Percentiles rank a stretch among this genome's conserved stretches.
These are phyloP conservation scores for Suhomyces emberorum DNA, from an alignment of 805 yeast genomes.

Conservation along the genomic window DNA sequence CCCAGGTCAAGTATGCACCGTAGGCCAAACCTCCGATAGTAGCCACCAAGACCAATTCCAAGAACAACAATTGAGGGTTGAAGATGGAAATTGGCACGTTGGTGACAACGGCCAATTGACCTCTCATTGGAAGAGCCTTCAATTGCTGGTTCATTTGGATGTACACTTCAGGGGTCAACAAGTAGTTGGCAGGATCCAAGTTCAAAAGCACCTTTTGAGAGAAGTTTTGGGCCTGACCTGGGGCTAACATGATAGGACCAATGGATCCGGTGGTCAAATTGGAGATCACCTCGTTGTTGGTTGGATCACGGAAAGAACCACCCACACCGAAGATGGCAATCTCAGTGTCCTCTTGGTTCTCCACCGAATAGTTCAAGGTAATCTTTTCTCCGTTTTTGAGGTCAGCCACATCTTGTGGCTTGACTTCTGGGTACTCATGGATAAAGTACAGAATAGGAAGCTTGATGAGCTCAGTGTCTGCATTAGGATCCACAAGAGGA, in stretches of 20 bases:
- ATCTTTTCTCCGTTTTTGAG: slow-evolving; percentile 51
- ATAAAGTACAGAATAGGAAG: slow-evolving; percentile 49
- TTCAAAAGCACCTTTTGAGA: slow-evolving; percentile 59
- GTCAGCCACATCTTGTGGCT: slow-evolving; percentile 40
- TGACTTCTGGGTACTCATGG: slow-evolving; percentile 40
- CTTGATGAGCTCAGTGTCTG: slow-evolving; percentile 24
- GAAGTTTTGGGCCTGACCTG: slow-evolving; percentile 49
- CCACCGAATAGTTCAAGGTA: slow-evolving; percentile 48
- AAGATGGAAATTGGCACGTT: slow-evolving; percentile 69
- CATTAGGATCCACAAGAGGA: slow-evolving; percentile 9
- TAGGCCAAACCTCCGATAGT: slow-evolving; percentile 26
- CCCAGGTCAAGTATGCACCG: slow-evolving; percentile 42
- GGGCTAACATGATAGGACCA: slow-evolving; percentile 54
- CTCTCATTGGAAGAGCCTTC: slow-evolving; percentile 54
- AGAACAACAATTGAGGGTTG: slow-evolving; percentile 67
- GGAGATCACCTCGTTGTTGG: slow-evolving; percentile 47
- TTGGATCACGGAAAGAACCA: slow-evolving; percentile 59
- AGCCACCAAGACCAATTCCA: slow-evolving; percentile 50
- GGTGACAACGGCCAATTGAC: slow-evolving; percentile 53
- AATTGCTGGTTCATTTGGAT: slow-evolving; percentile 48
- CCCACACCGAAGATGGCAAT: slow-evolving; percentile 64
- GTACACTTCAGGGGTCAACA: slow-evolving; percentile 58
- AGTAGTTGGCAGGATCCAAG: slow-evolving; percentile 54
- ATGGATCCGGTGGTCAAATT: slow-evolving; percentile 64
- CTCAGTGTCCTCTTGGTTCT: slow-evolving; percentile 50